phyloP scores from a whole-genome alignment of 371 early-diverging fungal species.

The Entomophthora muscae region DNA sequence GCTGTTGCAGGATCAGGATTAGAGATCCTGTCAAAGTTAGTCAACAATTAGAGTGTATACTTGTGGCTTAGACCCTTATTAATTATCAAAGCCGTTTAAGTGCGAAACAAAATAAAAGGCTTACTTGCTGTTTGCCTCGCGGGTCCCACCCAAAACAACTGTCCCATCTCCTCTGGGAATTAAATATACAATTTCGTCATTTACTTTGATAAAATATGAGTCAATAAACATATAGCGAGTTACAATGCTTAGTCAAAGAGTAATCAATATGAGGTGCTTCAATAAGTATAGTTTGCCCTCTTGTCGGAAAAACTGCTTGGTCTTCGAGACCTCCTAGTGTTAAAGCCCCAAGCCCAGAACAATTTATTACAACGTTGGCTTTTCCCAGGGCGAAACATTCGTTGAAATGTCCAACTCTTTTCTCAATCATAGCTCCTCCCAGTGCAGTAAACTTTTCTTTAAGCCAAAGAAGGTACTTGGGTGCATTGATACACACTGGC shows the following conservation, averaged over 20 bases:
- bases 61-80: constrained; percentile 29
- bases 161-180: constrained; percentile 63
- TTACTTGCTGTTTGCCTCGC: constrained; percentile 39
- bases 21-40: not conserved
- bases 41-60: not conserved
- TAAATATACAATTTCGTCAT: constrained; percentile 34
- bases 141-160: constrained; percentile 58
- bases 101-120: not conserved
- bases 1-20: constrained; percentile 18
- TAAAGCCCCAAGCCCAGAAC: constrained; percentile 46
- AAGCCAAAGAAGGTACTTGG: constrained; percentile 45
- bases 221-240: not conserved
- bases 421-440: constrained; percentile 30
- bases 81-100: constrained; percentile 34
- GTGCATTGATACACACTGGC: constrained; percentile 9
- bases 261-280: constrained; percentile 29
- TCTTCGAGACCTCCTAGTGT: constrained; percentile 51
- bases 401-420: constrained; percentile 23
- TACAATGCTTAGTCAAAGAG: not conserved
- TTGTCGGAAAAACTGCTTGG: constrained; percentile 33
- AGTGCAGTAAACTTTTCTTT: constrained; percentile 20
- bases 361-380: constrained; percentile 45
- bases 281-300: constrained; percentile 56
- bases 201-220: constrained; percentile 9
- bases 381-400: constrained; percentile 18